A percentile compares a stretch with the other conserved stretches of the same genome.
Evolutionary conservation across 306 rosid species (phyloP).

Genomic region (Malus sylvestris): DNA sequence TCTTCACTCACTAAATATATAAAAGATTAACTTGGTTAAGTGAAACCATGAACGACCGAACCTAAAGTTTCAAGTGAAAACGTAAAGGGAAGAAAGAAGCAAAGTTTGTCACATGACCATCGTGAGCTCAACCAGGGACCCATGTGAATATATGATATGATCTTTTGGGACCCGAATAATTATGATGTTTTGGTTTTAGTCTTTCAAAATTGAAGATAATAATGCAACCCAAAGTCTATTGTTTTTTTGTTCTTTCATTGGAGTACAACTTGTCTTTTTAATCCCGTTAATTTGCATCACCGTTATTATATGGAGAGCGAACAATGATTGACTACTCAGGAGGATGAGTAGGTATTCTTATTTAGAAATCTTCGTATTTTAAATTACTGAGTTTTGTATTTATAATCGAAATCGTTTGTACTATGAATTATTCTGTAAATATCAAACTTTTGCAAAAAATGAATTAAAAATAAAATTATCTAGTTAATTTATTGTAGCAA

Average conservation of each 20-base stretch:
- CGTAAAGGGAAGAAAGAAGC: neutral
- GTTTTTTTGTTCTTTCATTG: too few species aligned
- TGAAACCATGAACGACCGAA: neutral
- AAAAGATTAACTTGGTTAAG: neutral
- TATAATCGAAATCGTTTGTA: too few species aligned
- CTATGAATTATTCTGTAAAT: too few species aligned
- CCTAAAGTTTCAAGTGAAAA: neutral
- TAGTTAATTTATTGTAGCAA: too few species aligned
- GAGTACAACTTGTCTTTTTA: neutral
- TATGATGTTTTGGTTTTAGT: conserved; percentile 14
- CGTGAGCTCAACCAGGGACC: conserved; percentile 2
- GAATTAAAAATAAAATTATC: too few species aligned
- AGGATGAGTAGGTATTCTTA: too few species aligned
- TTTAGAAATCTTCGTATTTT: too few species aligned
- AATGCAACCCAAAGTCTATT: neutral
- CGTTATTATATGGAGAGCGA: too few species aligned
- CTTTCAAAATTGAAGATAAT: neutral
- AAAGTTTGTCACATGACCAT: conserved; percentile 17
- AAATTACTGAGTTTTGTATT: too few species aligned
- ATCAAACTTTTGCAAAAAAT: too few species aligned
- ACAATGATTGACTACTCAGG: too few species aligned
- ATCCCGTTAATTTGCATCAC: neutral
- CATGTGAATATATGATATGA: neutral
- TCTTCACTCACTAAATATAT: neutral
- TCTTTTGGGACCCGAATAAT: neutral